Base-by-base conservation (phyloP, 2,329 filamentous ascomycete genomes). In the Aureobasidium subglaciale region DNA sequence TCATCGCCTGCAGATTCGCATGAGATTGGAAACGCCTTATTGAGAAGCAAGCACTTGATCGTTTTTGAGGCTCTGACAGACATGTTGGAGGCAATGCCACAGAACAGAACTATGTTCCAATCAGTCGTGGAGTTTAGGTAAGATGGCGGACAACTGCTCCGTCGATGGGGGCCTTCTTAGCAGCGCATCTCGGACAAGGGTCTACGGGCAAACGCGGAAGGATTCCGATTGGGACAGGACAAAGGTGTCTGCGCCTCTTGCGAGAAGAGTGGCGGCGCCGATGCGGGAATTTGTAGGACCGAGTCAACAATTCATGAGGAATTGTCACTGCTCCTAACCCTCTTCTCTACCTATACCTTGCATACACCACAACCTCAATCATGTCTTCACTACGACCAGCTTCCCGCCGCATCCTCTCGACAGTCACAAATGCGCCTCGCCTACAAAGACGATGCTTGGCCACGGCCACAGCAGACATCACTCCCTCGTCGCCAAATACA, bases 401-500 rank as follows among this genome's bases (percentile, higher is more conserved):
- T 6, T 43, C 58, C 11, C 63, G 65, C n/a, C 63, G 64, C 22
- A 49, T 65, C n/a, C 42, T 67, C 24, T 40, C 60, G 32, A 58
- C 63, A 34, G 54, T 63, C 20, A 58, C 65, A 45, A 58, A 65
- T 27, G 62, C 66, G 15, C 53, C 49, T 5, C 54, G 45, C 48
- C 57, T 56, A 4, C 67, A 68, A 42, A 68, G 63, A 52, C 71
- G 74, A 50, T 59, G 67, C 57, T 71, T 75, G 61, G 74, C 74
- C 70, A 76, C 74, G 56, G 67, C 73, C 49, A 64, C 72, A 56
- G 65, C 71, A 53, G 69, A 72, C 32, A 37, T 42, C 20, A 48
- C 56, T 9, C 61, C 67, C 30, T 63, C 71, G 29, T 64, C 66
- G 5, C 64, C 66, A 5, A 63, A 63, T 32, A 60, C 66, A 11